These are phyloP conservation scores for baker's yeast (Saccharomyces cerevisiae) DNA, from an alignment of 805 yeast genomes.

Conservation along the genomic window DNA sequence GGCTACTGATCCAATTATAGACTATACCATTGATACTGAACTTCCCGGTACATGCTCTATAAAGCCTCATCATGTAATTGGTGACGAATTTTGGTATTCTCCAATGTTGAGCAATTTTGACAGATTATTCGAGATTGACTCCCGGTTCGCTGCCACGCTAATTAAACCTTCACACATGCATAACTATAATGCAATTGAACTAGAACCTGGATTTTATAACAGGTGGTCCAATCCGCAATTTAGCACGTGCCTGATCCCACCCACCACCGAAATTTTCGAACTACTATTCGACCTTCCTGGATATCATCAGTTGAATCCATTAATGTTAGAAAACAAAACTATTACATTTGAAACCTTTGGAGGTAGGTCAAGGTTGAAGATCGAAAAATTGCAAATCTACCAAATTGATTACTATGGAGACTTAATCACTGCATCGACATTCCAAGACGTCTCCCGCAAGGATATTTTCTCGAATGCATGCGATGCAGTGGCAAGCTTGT, in stretches of 20 bases:
- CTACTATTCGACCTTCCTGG: slow-evolving; percentile 21
- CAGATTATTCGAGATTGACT: slow-evolving; percentile 40
- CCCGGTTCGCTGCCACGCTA: slow-evolving; percentile 34
- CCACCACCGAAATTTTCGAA: slow-evolving; percentile 26
- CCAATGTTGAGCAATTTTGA: slow-evolving; percentile 32
- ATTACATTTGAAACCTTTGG: slow-evolving; percentile 24
- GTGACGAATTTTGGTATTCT: slow-evolving; percentile 32
- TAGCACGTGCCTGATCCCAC: slow-evolving; percentile 9
- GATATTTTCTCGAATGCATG: not conserved
- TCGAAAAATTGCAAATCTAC: slow-evolving; percentile 36
- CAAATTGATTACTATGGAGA: not conserved
- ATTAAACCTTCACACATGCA: slow-evolving; percentile 35
- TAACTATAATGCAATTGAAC: slow-evolving; percentile 24
- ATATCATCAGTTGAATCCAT: slow-evolving; percentile 3
- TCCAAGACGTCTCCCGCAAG: not conserved
- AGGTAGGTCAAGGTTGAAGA: slow-evolving; percentile 37
- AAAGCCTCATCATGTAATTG: not conserved
- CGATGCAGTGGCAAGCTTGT: not conserved
- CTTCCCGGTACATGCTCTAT: not conserved
- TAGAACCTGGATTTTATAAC: slow-evolving; percentile 28
- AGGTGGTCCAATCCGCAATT: slow-evolving; percentile 19
- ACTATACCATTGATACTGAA: not conserved
- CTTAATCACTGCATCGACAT: not conserved
- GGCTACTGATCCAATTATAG: not conserved
- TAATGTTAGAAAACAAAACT: slow-evolving; percentile 4